Evolutionary conservation across 2,329 filamentous ascomycete genomes (phyloP), one percentile per base, ranked within the genome.

Genomic region (Penicillium hordei): DNA sequence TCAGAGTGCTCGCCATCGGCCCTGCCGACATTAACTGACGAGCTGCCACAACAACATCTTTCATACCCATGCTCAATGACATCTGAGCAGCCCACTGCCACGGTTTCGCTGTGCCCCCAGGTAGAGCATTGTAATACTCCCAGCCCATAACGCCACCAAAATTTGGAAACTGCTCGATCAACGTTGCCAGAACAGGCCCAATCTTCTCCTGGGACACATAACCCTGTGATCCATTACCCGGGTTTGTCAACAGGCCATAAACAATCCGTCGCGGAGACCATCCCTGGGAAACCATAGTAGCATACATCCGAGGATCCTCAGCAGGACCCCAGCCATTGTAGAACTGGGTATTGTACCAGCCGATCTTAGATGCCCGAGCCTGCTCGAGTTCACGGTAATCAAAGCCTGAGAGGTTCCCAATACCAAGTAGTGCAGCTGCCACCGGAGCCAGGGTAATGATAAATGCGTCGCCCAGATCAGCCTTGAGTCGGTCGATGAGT

Each of bases 61-160:
- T 77, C 75, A 79, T 76, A 0, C 73, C 74, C 73, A 79, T 74
- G 50, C 69, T 76, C 52, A 79, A 55, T 0, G 86, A 86, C 80
- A 94, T 87, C 56, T 82, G 81, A 46, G 81, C 82, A 0, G 89
- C 90, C 92, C 92, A 96, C 64, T 89, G 81, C 88, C 89, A 93
- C 0, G 90, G 89, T 55, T 81, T 76, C 13, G 79, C 78, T 2
- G 70, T 71, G 25, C 84, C 87, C 1, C 87, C 88, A 0, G 90
- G 89, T 57, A 86, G 72, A 55, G 88, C 85, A 77, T 96, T 95
- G 77, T 93, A 96, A 72, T 94, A 96, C 77, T 97, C 93, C 93
- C 93, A 97, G 2, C 91, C 91, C 87, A 94, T 94, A 7, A 97
- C 86, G 0, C 93, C 93, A 0, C 92, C 93, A 72, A 96, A 94